phyloP scores from a whole-genome alignment of 495 filamentous ascomycete species.

The Rhypophila decipiens region DNA sequence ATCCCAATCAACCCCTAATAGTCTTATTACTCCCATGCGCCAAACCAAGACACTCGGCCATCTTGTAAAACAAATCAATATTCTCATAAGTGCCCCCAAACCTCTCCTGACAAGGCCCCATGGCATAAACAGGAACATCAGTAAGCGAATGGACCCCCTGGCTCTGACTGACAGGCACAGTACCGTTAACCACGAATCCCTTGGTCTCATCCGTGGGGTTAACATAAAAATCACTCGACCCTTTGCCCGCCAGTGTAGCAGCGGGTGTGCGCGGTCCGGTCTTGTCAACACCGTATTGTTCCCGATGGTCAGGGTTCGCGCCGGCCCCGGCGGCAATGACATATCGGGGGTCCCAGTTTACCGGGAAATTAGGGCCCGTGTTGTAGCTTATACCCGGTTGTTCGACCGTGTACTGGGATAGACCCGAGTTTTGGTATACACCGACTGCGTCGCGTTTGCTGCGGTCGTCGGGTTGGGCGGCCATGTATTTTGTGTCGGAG shows the following conservation, averaged over 20 bases:
- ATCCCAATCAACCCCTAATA: no score
- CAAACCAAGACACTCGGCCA: constrained; percentile 62
- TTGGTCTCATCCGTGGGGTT: constrained; percentile 55
- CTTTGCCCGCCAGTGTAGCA: constrained; percentile 26
- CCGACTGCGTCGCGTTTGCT: constrained; percentile 62
- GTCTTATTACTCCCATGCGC: constrained; percentile 26
- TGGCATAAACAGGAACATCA: constrained; percentile 67
- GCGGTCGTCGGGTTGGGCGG: constrained; percentile 52
- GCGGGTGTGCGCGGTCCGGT: constrained; percentile 53
- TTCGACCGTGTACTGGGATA: constrained; percentile 59
- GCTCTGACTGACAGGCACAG: constrained; percentile 46
- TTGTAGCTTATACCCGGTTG: constrained; percentile 44
- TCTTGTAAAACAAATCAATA: constrained; percentile 67
- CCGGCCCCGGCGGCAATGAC: constrained; percentile 58
- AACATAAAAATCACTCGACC: constrained; percentile 45
- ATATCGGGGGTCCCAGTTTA: constrained; percentile 72
- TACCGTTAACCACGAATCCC: constrained; percentile 64
- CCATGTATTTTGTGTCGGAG: constrained; percentile 53
- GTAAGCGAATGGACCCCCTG: constrained; percentile 69
- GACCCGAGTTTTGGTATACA: constrained; percentile 56
- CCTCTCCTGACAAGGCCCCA: constrained; percentile 63
- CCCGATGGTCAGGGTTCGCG: constrained; percentile 60
- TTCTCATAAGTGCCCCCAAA: constrained; percentile 65
- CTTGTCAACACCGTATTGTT: constrained; percentile 58
- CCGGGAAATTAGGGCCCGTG: constrained; percentile 61